These are phyloP conservation scores for Royoungia palumana DNA, from an alignment of 768 basidiomycete genomes.

Conservation along the genomic window DNA sequence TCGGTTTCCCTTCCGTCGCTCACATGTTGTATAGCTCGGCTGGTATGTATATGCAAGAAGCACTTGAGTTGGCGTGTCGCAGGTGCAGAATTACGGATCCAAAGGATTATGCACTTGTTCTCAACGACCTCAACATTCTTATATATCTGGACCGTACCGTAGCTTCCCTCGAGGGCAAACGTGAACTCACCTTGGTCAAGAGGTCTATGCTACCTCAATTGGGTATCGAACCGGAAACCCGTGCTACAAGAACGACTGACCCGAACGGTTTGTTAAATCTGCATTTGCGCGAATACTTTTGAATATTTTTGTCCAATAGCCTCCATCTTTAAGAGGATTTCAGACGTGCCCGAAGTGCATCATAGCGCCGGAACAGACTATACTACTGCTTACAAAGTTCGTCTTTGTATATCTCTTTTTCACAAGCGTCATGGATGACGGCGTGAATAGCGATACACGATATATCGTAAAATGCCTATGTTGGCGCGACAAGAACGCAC, in stretches of 20 bases:
- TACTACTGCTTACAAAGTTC: slow-evolving; percentile 82
- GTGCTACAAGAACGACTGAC: slow-evolving; percentile 73
- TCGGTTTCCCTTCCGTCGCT: background rate
- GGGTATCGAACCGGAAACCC: slow-evolving; percentile 65
- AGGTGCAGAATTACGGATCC: slow-evolving; percentile 64
- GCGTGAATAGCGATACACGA: slow-evolving; percentile 69
- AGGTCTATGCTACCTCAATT: slow-evolving; percentile 70
- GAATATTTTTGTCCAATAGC: slow-evolving; percentile 42
- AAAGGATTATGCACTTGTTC: slow-evolving; percentile 79
- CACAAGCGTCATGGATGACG: background rate
- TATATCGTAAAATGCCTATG: slow-evolving; percentile 95
- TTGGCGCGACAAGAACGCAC: slow-evolving; percentile 86
- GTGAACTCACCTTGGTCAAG: slow-evolving; percentile 79
- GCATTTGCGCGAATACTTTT: background rate
- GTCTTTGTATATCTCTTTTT: slow-evolving; percentile 3
- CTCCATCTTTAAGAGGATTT: slow-evolving; percentile 88
- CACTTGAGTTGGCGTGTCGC: slow-evolving; percentile 78
- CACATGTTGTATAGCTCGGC: slow-evolving; percentile 50
- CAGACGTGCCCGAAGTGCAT: slow-evolving; percentile 58
- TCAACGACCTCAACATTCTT: slow-evolving; percentile 59
- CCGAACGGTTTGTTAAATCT: slow-evolving; percentile 69
- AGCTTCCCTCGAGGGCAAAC: slow-evolving; percentile 87
- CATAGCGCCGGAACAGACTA: slow-evolving; percentile 69
- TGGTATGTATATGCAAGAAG: slow-evolving; percentile 97
- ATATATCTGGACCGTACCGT: slow-evolving; percentile 94